Percentiles rank a stretch among this genome's conserved stretches.
Conservation (phyloP, 495 filamentous ascomycete species). For the Aspergillus ellipticus region DNA sequence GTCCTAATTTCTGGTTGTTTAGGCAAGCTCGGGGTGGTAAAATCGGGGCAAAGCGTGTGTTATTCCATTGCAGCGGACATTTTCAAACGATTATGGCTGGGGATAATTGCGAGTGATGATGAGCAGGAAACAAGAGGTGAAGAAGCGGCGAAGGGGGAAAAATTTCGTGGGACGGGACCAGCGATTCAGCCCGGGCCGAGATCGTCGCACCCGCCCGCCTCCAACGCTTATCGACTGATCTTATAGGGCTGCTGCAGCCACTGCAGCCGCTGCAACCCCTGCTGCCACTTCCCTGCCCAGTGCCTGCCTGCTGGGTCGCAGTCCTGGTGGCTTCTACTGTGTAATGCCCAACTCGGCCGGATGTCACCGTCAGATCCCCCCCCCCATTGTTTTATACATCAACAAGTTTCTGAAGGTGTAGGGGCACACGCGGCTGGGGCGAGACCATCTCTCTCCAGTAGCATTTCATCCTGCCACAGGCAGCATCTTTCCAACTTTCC, state of each 20-base stretch:
- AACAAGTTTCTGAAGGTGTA: too few relatives aligned
- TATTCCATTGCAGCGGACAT: constrained; percentile 16
- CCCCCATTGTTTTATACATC: too few relatives aligned
- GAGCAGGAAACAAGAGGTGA: not conserved
- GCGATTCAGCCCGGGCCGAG: not conserved
- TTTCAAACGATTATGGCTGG: not conserved
- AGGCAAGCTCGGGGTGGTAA: not conserved
- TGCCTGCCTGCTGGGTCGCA: too few relatives aligned
- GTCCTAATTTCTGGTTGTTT: not conserved
- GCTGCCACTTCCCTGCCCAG: too few relatives aligned
- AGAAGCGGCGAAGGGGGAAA: not conserved
- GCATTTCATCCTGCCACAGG: constrained; percentile 6
- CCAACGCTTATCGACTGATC: not conserved
- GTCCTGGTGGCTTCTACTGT: too few relatives aligned
- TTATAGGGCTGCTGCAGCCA: not conserved
- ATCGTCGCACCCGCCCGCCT: not conserved
- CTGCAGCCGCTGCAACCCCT: too few relatives aligned
- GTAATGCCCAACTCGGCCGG: too few relatives aligned
- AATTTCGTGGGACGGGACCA: not conserved
- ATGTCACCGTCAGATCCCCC: too few relatives aligned
- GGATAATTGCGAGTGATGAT: not conserved
- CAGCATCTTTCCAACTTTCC: constrained; percentile 46
- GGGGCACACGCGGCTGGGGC: not conserved
- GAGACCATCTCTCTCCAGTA: not conserved
- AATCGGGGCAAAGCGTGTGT: constrained; percentile 13